Evolutionary conservation across 129 eudicot species (phyloP), one percentile per base, ranked within the genome.

Genomic region (Saussurea involucrata): DNA sequence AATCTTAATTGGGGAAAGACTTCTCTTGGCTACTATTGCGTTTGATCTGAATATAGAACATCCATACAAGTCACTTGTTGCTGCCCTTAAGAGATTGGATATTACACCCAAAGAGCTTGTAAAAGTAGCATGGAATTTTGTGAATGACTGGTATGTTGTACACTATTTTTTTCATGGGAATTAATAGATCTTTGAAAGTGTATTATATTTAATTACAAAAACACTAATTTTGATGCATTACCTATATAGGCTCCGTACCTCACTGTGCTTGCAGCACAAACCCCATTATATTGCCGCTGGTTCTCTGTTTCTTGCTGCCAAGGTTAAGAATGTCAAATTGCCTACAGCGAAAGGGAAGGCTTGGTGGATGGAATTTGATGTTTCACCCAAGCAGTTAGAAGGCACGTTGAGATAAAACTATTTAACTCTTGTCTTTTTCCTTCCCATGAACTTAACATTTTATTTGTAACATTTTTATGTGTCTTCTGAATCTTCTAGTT

Each of bases 321-420:
- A 83, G 83, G 76, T 83, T 74, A 88, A 68, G 61, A 81, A 85
- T 28, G 85, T 83, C 32, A 91, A 83, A 75, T 71, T 88, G 78
- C 88, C 94, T 25, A 64, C 76, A 32, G 73, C 61, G 25, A 86
- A 85, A 12, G 92, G 87, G 72, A 85, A 83, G 22, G 81, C 83
- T 49, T 91, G 97, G 97, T 85, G 90, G 97, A 83, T 85, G 97
- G 88, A 84, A 70, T 91, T 91, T 85, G 90, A 86, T 69, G 88
- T 91, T 80, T 78, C 92, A 76, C 94, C 92, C 12, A 85, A 76
- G 69, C 85, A 68, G 66, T 36, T 91, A 46, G 83, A 88, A 88
- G 97, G 97, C 85, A 72, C 24, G 85, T 78, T 60, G 53, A 61
- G 46, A 34, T 37, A 20, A 34, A 22, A 69, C 32, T 69, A 8